Evolutionary conservation across 139 green algal genomes (phyloP).

Genomic region (Trebouxia sp.): DNA sequence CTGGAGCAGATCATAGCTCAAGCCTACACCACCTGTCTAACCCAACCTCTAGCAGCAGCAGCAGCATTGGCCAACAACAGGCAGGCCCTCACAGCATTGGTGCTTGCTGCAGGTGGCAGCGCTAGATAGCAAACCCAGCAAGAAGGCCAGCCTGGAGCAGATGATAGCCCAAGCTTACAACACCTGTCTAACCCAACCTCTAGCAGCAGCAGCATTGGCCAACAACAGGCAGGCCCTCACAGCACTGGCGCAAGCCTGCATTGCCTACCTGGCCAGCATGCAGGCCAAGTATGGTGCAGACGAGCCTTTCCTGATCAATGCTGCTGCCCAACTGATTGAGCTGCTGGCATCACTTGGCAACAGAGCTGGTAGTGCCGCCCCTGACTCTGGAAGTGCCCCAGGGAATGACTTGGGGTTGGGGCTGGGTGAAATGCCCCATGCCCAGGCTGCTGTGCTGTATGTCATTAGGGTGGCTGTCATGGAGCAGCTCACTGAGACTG

Average conservation of each 20-base stretch:
- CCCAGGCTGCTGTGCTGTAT: conserved; percentile 79
- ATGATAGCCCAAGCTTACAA: conserved; percentile 30
- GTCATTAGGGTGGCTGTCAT: conserved; percentile 77
- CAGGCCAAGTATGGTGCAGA: conserved; percentile 10
- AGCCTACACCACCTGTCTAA: conserved; percentile 48
- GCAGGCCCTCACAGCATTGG: neutral
- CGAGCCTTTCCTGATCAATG: conserved; percentile 35
- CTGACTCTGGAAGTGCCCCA: neutral
- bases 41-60: conserved; percentile 65
- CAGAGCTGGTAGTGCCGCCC: neutral
- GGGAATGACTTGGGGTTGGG: conserved; percentile 48
- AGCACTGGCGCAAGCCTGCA: conserved; percentile 64
- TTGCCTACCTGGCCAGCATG: conserved; percentile 53
- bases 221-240: conserved; percentile 31
- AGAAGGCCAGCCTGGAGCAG: conserved; percentile 57
- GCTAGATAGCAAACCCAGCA: conserved; percentile 57
- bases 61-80: conserved; percentile 38
- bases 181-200: conserved; percentile 61
- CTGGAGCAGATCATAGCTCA: conserved; percentile 52
- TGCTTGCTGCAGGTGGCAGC: conserved; percentile 24
- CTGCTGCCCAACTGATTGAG: conserved; percentile 34
- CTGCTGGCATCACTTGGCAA: neutral
- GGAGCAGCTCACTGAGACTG: conserved; percentile 69
- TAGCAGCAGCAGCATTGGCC: conserved; percentile 59
- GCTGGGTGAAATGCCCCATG: conserved; percentile 56